Evolutionary conservation across 2,329 filamentous ascomycete species (phyloP).

Genomic region (Neonectria coccinea): DNA sequence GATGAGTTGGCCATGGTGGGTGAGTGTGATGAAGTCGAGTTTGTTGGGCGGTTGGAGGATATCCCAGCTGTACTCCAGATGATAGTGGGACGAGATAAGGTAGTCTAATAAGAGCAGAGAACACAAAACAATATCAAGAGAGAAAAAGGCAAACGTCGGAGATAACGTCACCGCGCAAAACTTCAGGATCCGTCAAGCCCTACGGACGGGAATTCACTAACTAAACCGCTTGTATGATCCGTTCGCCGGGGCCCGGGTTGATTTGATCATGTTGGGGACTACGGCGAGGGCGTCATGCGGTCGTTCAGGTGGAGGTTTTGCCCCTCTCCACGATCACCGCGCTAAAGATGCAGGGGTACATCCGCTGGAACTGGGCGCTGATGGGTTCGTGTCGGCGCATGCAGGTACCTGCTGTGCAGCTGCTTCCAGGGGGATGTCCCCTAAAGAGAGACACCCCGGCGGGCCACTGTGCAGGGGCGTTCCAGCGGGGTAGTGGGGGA

Average conservation of each 20-base stretch:
- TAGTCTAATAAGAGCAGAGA: neutral
- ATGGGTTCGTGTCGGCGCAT: neutral
- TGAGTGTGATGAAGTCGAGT: constrained; percentile 7
- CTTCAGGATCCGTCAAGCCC: constrained; percentile 22
- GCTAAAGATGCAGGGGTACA: neutral
- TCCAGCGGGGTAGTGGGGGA: neutral
- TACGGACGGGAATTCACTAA: constrained; percentile 7
- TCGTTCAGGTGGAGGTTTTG: neutral
- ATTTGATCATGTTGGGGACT: constrained; percentile 10
- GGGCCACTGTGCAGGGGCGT: neutral
- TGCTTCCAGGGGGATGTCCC: neutral
- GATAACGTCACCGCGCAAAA: constrained; percentile 32
- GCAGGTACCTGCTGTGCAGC: neutral
- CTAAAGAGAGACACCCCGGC: neutral
- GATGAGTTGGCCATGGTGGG: constrained; percentile 43
- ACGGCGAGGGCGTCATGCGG: constrained; percentile 12
- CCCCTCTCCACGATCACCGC: neutral
- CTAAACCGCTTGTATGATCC: constrained; percentile 32
- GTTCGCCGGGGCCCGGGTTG: constrained; percentile 34
- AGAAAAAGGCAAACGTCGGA: neutral
- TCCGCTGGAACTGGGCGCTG: neutral
- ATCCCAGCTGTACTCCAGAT: constrained; percentile 22
- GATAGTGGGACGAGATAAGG: neutral
- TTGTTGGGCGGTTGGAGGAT: neutral
- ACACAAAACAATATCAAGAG: neutral